phyloP scores from a whole-genome alignment of 2,329 filamentous ascomycete genomes.

The Trichoderma polysporum region DNA sequence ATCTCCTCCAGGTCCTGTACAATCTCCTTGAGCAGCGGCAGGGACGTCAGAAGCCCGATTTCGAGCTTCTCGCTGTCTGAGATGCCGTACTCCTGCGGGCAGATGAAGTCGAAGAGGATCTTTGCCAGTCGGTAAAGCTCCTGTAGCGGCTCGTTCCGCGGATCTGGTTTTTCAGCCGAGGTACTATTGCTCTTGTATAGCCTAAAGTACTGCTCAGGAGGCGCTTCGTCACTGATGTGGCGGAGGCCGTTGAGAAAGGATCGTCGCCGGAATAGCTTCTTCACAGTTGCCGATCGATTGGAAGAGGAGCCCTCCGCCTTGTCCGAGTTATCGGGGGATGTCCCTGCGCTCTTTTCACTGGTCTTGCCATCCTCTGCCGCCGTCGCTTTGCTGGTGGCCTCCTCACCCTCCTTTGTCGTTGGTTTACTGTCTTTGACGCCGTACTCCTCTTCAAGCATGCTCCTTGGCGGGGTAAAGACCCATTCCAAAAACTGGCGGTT shows the following conservation, averaged over 20 bases:
- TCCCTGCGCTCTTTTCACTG: slow-evolving; percentile 31
- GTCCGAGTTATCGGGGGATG: slow-evolving; percentile 38
- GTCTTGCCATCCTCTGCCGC: slow-evolving; percentile 36
- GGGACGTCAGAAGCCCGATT: slow-evolving; percentile 89
- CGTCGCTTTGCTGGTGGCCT: slow-evolving; percentile 28
- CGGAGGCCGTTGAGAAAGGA: slow-evolving; percentile 58
- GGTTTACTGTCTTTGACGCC: slow-evolving; percentile 45
- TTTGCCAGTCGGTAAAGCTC: slow-evolving; percentile 94
- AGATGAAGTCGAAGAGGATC: slow-evolving; percentile 96
- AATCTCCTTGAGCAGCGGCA: slow-evolving; percentile 93
- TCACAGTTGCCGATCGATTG: slow-evolving; percentile 38
- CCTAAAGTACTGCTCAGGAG: slow-evolving; percentile 78
- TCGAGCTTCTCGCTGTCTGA: slow-evolving; percentile 96
- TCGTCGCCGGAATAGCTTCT: slow-evolving; percentile 57
- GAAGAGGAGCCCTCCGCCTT: slow-evolving; percentile 44
- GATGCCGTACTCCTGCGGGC: slow-evolving; percentile 97
- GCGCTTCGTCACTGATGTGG: slow-evolving; percentile 54
- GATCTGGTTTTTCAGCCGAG: slow-evolving; percentile 71
- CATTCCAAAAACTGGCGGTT: slow-evolving; percentile 96
- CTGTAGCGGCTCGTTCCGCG: slow-evolving; percentile 80
- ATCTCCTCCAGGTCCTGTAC: slow-evolving; percentile 96
- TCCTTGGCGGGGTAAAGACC: slow-evolving; percentile 86
- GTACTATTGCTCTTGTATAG: slow-evolving; percentile 74
- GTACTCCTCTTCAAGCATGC: slow-evolving; percentile 72
- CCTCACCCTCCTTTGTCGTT: slow-evolving; percentile 42